A percentile compares a stretch with the other conserved stretches of the same genome.
phyloP scores from a whole-genome alignment of 1,139 yeast genomes.

The Candida dubliniensis region DNA sequence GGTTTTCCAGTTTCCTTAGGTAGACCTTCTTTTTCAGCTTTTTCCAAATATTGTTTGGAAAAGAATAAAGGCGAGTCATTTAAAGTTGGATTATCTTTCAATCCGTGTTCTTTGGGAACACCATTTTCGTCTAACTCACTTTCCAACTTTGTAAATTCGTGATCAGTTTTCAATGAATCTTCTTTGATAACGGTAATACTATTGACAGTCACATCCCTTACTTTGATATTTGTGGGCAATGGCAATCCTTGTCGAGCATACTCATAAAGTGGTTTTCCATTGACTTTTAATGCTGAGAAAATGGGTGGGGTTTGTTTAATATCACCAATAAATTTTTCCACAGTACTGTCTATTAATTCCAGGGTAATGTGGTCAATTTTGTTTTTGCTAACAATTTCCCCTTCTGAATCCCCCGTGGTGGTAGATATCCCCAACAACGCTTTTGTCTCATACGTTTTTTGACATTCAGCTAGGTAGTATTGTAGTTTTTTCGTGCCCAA shows the following conservation, averaged over 20 bases:
- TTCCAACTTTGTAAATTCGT: slow-evolving; percentile 52
- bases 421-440: slow-evolving; percentile 90
- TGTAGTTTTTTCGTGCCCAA: slow-evolving; percentile 81
- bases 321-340: slow-evolving; percentile 70
- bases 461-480: slow-evolving; percentile 68
- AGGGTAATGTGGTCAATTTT: slow-evolving; percentile 58
- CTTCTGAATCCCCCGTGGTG: slow-evolving; percentile 92
- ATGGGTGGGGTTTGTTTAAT: slow-evolving; percentile 92
- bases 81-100: slow-evolving; percentile 58
- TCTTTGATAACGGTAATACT: slow-evolving; percentile 51
- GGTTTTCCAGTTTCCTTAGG: slow-evolving; percentile 31
- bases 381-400: slow-evolving; percentile 66
- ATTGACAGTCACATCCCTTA: slow-evolving; percentile 67
- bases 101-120: slow-evolving; percentile 43
- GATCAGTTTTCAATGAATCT: slow-evolving; percentile 56
- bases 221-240: slow-evolving; percentile 75
- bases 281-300: slow-evolving; percentile 89
- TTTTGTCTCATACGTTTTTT: slow-evolving; percentile 75
- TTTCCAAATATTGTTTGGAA: slow-evolving; percentile 51
- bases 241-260: slow-evolving; percentile 90
- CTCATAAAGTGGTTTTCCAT: slow-evolving; percentile 91
- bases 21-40: slow-evolving; percentile 38
- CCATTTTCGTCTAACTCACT: slow-evolving; percentile 56
- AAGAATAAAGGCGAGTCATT: slow-evolving; percentile 62
- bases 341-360: slow-evolving; percentile 50